phyloP scores from a whole-genome alignment of 179 eudicot genomes.

The Monotropa hypopitys region DNA sequence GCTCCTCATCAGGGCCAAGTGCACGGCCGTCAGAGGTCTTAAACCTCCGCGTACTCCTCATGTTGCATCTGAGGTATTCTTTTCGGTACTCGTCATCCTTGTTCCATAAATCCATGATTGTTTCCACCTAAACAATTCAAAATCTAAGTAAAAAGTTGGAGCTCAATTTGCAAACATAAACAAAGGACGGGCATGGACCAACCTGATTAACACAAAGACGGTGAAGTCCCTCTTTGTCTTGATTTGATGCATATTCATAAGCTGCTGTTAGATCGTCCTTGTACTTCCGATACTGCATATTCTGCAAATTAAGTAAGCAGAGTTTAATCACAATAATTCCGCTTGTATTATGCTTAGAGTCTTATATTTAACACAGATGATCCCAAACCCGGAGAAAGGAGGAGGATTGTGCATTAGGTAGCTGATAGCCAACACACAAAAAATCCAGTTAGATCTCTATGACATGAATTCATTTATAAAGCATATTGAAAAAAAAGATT shows the following conservation, averaged over 20 bases:
- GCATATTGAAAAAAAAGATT: too few relatives aligned
- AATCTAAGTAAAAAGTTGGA: neutral
- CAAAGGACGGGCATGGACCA: neutral
- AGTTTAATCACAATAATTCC: neutral
- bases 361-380: too few relatives aligned
- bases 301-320: conserved; percentile 31
- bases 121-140: conserved; percentile 45
- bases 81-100: conserved; percentile 50
- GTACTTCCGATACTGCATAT: conserved; percentile 33
- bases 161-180: neutral
- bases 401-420: too few relatives aligned
- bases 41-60: conserved; percentile 59
- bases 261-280: conserved; percentile 49
- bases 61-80: conserved; percentile 54
- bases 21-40: conserved; percentile 71
- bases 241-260: conserved; percentile 27
- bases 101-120: conserved; percentile 64
- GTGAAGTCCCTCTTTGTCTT: conserved; percentile 43
- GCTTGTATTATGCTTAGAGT: too few relatives aligned
- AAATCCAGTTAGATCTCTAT: too few relatives aligned
- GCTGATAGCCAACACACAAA: too few relatives aligned
- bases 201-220: conserved; percentile 62
- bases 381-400: too few relatives aligned
- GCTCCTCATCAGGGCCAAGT: conserved; percentile 74
- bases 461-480: too few relatives aligned